Evolutionary conservation across 2,329 filamentous ascomycete genomes (phyloP).

Genomic region (Aspergillus oerlinghausenensis): DNA sequence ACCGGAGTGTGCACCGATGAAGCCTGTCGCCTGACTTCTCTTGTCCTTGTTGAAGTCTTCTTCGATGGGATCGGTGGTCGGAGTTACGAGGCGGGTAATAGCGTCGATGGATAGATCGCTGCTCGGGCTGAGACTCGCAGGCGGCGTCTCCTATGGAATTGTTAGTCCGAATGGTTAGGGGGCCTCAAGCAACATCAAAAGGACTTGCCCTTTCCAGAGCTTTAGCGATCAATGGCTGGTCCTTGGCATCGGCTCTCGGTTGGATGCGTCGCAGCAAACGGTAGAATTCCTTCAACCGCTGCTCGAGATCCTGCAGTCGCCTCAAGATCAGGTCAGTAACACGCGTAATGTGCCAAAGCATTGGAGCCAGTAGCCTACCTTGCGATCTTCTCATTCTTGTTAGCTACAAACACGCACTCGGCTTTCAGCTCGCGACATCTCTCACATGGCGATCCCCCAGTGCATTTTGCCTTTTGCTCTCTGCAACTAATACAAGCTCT

Average conservation of each 20-base stretch:
- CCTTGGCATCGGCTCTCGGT: neutral
- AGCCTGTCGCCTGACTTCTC: neutral
- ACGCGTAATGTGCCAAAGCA: neutral
- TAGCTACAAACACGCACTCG: neutral
- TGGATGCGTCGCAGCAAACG: neutral
- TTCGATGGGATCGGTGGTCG: neutral
- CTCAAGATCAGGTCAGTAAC: neutral
- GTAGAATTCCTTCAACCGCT: neutral
- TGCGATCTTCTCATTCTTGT: neutral
- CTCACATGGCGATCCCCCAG: neutral
- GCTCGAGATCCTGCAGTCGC: neutral
- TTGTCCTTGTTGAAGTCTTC: neutral
- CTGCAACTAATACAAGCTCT: neutral
- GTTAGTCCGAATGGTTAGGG: neutral
- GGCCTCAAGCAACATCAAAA: too few relatives aligned
- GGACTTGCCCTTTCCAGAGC: neutral
- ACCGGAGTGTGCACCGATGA: neutral
- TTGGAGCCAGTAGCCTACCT: neutral
- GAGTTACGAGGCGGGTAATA: neutral
- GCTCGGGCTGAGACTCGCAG: neutral
- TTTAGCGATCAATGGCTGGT: neutral
- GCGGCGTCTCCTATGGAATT: neutral
- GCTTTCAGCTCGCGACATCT: neutral
- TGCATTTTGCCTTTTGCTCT: neutral
- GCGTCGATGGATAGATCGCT: neutral